Evolutionary conservation across 2,329 filamentous ascomycete genomes (phyloP), one percentile per base, ranked within the genome.

Genomic region (Cladophialophora yegresii): DNA sequence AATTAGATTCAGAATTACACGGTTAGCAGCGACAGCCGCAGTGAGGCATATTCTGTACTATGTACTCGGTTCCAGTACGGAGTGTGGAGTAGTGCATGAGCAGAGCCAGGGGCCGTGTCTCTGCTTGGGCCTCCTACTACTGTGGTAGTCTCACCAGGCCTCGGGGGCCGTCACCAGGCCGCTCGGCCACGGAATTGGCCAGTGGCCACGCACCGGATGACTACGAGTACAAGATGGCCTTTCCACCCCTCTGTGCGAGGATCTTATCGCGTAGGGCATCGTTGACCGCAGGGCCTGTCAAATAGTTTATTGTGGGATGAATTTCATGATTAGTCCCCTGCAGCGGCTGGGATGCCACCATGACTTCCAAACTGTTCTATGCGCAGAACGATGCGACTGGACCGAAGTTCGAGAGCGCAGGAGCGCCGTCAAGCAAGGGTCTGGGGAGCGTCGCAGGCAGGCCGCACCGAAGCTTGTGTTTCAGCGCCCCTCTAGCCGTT

Each of bases 401-500:
- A 33, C 20, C 51, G 51, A 23, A 54, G 23, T 30, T 32, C 8
- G n/a, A 33, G 51, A 32, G n/a, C 10, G 54, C 58, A 64, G 58
- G 62, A 58, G 53, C 45, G 43, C 33, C n/a, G n/a, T 13, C 20
- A 33, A 47, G 47, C 23, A 30, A 47, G 60, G 61, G 26, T 63
- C 47, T 43, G 43, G 20, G 1, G 30, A 20, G 51, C 45, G 45
- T 50, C 45, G 45, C 20, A 23, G 20, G 51, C 36, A 58, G 13
- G 10, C 23, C 57, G 57, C 57, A 59, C 40, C 28, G 45, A 50
- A 49, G 57, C 28, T 40, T 33, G 58, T 67, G 64, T 67, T 67
- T 67, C 65, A 67, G 61, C 54, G 33, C 28, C 61, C 33, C 51
- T 61, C 43, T 59, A 62, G 45, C 47, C 32, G 22, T 56, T 56